Base-by-base conservation (phyloP, 345 rosid genomes). In the rapeseed (Brassica napus) region DNA sequence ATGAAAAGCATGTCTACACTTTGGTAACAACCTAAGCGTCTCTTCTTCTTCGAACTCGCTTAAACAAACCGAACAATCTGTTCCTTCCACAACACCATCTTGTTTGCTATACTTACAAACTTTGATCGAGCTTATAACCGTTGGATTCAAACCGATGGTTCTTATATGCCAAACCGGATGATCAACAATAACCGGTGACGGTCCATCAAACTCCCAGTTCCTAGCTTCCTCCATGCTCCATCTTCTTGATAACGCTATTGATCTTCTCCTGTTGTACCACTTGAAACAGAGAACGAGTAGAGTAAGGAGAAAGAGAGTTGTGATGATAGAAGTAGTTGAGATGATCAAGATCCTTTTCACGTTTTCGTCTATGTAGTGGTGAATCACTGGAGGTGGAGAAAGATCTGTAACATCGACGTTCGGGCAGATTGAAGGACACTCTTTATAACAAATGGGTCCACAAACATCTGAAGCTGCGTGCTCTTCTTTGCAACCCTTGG, bases 1-100 rank as follows among this genome's bases (percentile, higher is more conserved):
- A 60, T 92, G 97, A 76, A 92, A 92, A 70, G 94, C 94, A 31
- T 92, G 97, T 75, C 58, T 88, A 64, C 97, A 92, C 79, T 90
- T 92, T 3, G 94, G 97, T 69, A 92, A 58, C 71, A 92, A 71
- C 44, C 90, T 82, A 14, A 92, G 82, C 8, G 81, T 83, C 72
- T 90, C 94, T 1, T 86, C 90, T 72, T 92, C 97, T 60, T 86
- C 77, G 65, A 92, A 92, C 77, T 90, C 97, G 18, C 65, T 86
- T 83, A 92, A 81, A 66, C 97, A 92, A 80, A 92, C 91, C 8
- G 97, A 82, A 79, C 97, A 90, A 6, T 92, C 97, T 0, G 90
- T 87, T 69, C 94, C 94, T 26, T 89, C 94, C 60, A 89, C 85
- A 26, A 85, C 61, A 34, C 90, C 87, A 16, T 86, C 89, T 0